Conservation (phyloP, 257 asterid species). For the Solanum acaule region DNA sequence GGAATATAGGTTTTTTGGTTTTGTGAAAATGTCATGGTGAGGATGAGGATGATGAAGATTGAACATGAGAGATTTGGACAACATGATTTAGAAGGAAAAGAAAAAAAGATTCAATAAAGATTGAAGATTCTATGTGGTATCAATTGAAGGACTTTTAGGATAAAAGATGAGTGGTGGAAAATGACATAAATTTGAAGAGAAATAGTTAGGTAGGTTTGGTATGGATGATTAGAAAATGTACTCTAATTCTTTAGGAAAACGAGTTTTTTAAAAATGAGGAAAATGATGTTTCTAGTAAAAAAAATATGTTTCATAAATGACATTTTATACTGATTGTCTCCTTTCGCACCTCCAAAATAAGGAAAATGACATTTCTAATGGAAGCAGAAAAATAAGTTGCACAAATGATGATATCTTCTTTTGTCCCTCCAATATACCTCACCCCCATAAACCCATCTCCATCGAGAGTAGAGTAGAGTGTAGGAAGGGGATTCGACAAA, state of each 20-base stretch:
- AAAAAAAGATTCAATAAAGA: slow-evolving; percentile 7
- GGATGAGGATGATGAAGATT: slow-evolving; percentile 30
- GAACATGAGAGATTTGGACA: slow-evolving; percentile 35
- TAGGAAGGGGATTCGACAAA: not conserved
- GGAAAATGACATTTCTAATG: not conserved
- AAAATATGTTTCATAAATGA: not conserved
- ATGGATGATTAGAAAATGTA: not conserved
- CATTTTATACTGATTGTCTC: not conserved
- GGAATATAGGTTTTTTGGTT: not conserved
- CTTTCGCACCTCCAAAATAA: not conserved
- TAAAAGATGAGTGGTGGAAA: slow-evolving; percentile 23
- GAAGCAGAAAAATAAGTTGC: not conserved
- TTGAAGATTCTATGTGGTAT: slow-evolving; percentile 13
- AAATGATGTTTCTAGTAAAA: too few species aligned
- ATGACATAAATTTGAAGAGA: not conserved
- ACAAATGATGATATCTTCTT: not conserved
- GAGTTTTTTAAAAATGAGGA: too few species aligned
- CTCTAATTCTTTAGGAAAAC: too few species aligned
- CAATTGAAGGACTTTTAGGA: not conserved
- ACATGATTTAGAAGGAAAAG: slow-evolving; percentile 16
- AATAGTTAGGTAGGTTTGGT: not conserved
- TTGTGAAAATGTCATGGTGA: slow-evolving; percentile 21
- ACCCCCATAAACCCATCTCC: not conserved
- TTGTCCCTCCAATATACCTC: not conserved
- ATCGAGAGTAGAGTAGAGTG: not conserved